Evolutionary conservation across 2,329 filamentous ascomycete genomes (phyloP).

Genomic region (Fonsecaea erecta): DNA sequence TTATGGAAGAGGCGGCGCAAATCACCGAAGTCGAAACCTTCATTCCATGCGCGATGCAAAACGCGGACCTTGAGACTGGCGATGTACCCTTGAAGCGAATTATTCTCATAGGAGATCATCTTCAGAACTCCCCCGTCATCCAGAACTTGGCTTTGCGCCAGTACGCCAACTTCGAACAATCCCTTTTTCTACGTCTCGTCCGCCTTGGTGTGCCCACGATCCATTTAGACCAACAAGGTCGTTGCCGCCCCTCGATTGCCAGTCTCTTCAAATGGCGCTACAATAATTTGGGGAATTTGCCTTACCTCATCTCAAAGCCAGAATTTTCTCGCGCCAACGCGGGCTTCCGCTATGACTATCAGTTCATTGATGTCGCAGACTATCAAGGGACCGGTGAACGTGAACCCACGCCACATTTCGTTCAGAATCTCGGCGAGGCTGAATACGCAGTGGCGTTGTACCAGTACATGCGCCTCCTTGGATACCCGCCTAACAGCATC

Average conservation of each 20-base stretch:
- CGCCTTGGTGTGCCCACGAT: constrained; percentile 90
- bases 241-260: constrained; percentile 84
- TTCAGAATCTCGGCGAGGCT: constrained; percentile 94
- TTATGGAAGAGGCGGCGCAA: constrained; percentile 98
- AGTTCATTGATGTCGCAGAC: constrained; percentile 93
- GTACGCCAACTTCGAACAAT: constrained; percentile 95
- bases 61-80: constrained; percentile 64
- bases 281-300: constrained; percentile 72
- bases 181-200: constrained; percentile 87
- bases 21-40: constrained; percentile 98
- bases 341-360: constrained; percentile 90
- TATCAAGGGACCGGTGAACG: constrained; percentile 89
- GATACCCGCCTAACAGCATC: constrained; percentile 83
- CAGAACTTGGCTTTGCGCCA: constrained; percentile 93
- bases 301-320: constrained; percentile 67
- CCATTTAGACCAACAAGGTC: constrained; percentile 89
- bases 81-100: constrained; percentile 81
- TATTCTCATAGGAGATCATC: constrained; percentile 91
- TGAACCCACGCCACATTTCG: constrained; percentile 90
- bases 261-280: constrained; percentile 95
- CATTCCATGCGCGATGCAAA: constrained; percentile 91
- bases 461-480: constrained; percentile 95
- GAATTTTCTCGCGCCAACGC: constrained; percentile 85
- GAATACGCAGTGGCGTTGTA: constrained; percentile 95
- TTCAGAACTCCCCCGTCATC: constrained; percentile 94